These are phyloP conservation scores for Penicillium diatomitis DNA, from an alignment of 495 filamentous ascomycete genomes.

Conservation along the genomic window DNA sequence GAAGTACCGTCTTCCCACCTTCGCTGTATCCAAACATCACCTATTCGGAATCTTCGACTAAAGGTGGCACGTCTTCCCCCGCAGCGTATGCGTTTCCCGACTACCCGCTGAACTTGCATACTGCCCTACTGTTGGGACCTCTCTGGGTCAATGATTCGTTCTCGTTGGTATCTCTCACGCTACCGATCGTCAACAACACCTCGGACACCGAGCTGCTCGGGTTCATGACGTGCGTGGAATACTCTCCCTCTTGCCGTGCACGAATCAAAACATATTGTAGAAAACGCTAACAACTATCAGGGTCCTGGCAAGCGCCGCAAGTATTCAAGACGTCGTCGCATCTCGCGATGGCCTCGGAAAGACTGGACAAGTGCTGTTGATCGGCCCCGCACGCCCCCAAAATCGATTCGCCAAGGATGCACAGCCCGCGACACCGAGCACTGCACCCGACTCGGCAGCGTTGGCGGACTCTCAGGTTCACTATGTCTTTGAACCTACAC, in stretches of 20 bases:
- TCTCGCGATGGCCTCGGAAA: constrained; percentile 58
- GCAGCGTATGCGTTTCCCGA: constrained; percentile 27
- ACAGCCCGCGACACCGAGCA: constrained; percentile 14
- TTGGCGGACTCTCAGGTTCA: constrained; percentile 21
- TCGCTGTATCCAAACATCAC: constrained; percentile 68
- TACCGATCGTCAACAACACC: constrained; percentile 60
- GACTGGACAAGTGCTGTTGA: constrained; percentile 56
- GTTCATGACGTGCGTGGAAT: constrained; percentile 43
- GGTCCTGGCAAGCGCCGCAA: constrained; percentile 51
- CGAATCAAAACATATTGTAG: background rate
- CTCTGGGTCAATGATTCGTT: constrained; percentile 56
- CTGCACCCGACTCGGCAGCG: constrained; percentile 3
- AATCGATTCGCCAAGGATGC: constrained; percentile 50
- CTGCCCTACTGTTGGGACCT: constrained; percentile 58
- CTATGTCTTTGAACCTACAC: constrained; percentile 34
- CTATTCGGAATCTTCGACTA: constrained; percentile 32
- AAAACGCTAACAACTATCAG: constrained; percentile 27
- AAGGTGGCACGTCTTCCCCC: constrained; percentile 21
- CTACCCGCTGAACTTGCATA: constrained; percentile 41
- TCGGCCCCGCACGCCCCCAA: constrained; percentile 53
- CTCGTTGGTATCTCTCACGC: constrained; percentile 70
- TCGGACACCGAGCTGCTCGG: constrained; percentile 53
- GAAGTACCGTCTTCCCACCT: constrained; percentile 58
- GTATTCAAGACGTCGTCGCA: constrained; percentile 46
- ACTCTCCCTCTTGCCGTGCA: background rate